Base-by-base conservation (phyloP, 2,329 filamentous ascomycete species). In the Daldinia sp. region DNA sequence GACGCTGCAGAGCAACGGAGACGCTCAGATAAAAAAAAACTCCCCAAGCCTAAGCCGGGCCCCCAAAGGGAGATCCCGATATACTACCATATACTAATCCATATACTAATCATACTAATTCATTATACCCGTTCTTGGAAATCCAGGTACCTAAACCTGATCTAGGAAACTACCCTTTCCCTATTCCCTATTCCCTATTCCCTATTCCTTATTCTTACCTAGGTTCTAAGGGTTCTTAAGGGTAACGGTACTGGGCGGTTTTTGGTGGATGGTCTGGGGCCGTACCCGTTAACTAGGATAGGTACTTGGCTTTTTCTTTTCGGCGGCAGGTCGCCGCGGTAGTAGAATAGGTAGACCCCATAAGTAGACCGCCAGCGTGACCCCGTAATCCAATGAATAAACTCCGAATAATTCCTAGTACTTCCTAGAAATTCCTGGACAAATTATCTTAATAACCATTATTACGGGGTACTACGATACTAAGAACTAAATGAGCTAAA, bases 1-100 rank as follows among this genome's bases (percentile, higher is more conserved):
- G 75, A 77, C 74, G 65, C 69, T 74, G 68, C 72, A 73, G 60
- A 72, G 68, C 68, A 55, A 71, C 66, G 66, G 62, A 70, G 65
- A 69, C 68, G 65, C 68, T 70, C 63, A 71, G 68, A 68, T 71
- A 68, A 70, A 68, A 57, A 30, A 33, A 33, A 33, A 33, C 41
- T 51, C 59, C 57, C 33, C 6, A 35, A 35, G 33, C 7, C 33
- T 35, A 35, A 54, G 39, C 54, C 26, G 37, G 37, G 23, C 28
- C 42, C 57, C 67, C 65, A 58, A 64, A 68, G 68, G 65, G 39
- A 60, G 62, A 68, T 71, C 65, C 68, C 68, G 68, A 71, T 60
- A 61, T 61, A 42, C 35, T 58, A 54, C 50, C 20, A 44, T 20
- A 18, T 42, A 48, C 44, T 39, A 39, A 4, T 3, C 35, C 9